Evolutionary conservation across 2,329 filamentous ascomycete species (phyloP).

Genomic region (Ophioceras dolichostomum): DNA sequence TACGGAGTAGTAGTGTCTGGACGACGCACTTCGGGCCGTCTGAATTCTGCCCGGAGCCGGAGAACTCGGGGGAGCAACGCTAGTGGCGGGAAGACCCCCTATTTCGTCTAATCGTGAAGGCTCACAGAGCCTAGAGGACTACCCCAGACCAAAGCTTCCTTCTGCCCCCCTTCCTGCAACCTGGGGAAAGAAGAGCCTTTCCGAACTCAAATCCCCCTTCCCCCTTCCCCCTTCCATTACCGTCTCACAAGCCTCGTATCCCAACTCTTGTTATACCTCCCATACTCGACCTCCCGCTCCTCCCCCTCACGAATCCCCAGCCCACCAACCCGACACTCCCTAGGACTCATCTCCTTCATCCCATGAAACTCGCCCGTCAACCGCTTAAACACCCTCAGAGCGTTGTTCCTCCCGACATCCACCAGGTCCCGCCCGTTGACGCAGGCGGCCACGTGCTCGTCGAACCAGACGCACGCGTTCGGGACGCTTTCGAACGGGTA

Average conservation of each 20-base stretch:
- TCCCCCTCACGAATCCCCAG: conserved; percentile 8
- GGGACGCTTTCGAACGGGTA: conserved; percentile 14
- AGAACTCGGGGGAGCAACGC: no score
- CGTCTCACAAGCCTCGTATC: background rate
- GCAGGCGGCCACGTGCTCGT: conserved; percentile 8
- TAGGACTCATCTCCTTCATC: conserved; percentile 6
- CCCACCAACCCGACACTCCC: conserved; percentile 9
- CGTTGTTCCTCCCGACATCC: conserved; percentile 12
- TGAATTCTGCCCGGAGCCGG: no score
- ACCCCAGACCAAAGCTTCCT: no score
- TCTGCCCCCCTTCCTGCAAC: no score
- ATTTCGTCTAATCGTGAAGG: no score
- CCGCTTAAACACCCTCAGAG: conserved; percentile 9
- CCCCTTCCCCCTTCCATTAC: no score
- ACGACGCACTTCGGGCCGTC: no score
- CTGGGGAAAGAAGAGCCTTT: no score
- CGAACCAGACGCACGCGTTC: conserved; percentile 13
- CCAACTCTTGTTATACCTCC: conserved; percentile 9
- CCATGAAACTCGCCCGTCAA: conserved; percentile 7
- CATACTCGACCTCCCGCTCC: conserved; percentile 8
- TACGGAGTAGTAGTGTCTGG: no score
- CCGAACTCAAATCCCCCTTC: no score
- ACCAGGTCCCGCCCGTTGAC: conserved; percentile 9
- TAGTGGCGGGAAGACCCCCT: no score
- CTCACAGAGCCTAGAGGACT: no score